Conservation (phyloP, 2,329 filamentous ascomycete genomes). For the Diplodia corticola region DNA sequence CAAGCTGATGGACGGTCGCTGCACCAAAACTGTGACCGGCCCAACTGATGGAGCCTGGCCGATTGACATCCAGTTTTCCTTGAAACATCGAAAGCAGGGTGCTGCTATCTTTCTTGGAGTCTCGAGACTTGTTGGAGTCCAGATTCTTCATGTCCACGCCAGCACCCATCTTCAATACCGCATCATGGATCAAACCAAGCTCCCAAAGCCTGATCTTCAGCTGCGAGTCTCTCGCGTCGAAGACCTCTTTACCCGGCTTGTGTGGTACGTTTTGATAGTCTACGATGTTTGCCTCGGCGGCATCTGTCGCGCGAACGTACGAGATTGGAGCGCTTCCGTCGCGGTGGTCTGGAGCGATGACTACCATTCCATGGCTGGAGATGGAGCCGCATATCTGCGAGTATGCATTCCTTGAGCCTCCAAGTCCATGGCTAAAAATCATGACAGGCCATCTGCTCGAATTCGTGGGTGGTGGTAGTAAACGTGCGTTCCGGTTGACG, state of each 20-base stretch:
- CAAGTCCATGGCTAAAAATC: slow-evolving; percentile 84
- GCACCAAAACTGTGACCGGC: slow-evolving; percentile 81
- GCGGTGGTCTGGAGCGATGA: slow-evolving; percentile 78
- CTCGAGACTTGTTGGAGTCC: slow-evolving; percentile 42
- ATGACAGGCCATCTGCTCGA: slow-evolving; percentile 72
- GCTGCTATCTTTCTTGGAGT: slow-evolving; percentile 37
- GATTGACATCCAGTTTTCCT: slow-evolving; percentile 64
- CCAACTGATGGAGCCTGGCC: slow-evolving; percentile 72
- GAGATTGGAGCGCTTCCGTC: slow-evolving; percentile 79
- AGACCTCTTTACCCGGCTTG: slow-evolving; percentile 63
- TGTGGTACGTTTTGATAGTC: slow-evolving; percentile 58
- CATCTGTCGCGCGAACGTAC: slow-evolving; percentile 63
- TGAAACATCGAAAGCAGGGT: slow-evolving; percentile 60
- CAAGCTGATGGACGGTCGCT: slow-evolving; percentile 70
- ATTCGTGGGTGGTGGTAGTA: slow-evolving; percentile 52
- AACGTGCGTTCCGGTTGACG: slow-evolving; percentile 67
- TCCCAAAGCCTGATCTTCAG: slow-evolving; percentile 78
- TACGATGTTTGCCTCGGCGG: slow-evolving; percentile 42
- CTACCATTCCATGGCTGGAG: slow-evolving; percentile 77
- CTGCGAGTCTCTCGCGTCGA: slow-evolving; percentile 68
- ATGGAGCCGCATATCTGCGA: slow-evolving; percentile 78
- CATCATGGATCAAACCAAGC: slow-evolving; percentile 68
- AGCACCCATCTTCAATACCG: slow-evolving; percentile 65
- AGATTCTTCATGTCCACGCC: slow-evolving; percentile 51
- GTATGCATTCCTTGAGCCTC: slow-evolving; percentile 79